These are phyloP conservation scores for Pyracantha coccinea DNA, from an alignment of 331 rosid species.

Conservation along the genomic window DNA sequence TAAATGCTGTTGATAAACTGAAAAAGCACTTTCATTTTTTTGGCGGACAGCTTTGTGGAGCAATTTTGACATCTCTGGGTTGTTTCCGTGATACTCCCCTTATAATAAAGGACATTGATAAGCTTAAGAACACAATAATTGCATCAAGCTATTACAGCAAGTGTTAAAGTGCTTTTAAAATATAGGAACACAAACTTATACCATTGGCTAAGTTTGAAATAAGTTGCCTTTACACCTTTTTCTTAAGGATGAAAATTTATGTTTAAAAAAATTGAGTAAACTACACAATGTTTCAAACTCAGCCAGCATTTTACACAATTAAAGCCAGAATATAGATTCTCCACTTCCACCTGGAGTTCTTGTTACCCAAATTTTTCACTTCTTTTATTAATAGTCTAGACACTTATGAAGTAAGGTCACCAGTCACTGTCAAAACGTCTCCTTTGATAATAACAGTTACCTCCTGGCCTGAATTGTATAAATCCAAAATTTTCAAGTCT, in stretches of 20 bases:
- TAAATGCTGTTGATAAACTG: slow-evolving; percentile 98
- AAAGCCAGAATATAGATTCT: background rate
- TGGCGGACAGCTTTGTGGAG: slow-evolving; percentile 99
- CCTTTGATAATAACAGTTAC: slow-evolving; percentile 23
- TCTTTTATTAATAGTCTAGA: background rate
- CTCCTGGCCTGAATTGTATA: slow-evolving; percentile 99
- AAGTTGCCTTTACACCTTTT: background rate
- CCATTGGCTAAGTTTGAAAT: background rate
- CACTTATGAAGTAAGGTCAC: background rate
- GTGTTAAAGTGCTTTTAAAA: background rate
- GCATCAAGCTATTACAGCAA: background rate
- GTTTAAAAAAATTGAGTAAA: too few relatives aligned
- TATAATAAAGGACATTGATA: background rate
- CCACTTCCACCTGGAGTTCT: background rate
- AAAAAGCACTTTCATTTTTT: slow-evolving; percentile 83
- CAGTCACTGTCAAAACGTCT: background rate
- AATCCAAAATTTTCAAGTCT: slow-evolving; percentile 97
- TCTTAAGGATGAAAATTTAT: too few relatives aligned
- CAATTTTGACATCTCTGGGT: slow-evolving; percentile 99
- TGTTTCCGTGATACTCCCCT: slow-evolving; percentile 99
- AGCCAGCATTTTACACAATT: background rate
- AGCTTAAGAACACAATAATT: background rate
- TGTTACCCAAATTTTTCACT: background rate
- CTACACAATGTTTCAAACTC: too few relatives aligned
- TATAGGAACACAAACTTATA: background rate